Base-by-base conservation (phyloP, 2,329 filamentous ascomycete genomes). In the Coniosporium tulheliwenetii region DNA sequence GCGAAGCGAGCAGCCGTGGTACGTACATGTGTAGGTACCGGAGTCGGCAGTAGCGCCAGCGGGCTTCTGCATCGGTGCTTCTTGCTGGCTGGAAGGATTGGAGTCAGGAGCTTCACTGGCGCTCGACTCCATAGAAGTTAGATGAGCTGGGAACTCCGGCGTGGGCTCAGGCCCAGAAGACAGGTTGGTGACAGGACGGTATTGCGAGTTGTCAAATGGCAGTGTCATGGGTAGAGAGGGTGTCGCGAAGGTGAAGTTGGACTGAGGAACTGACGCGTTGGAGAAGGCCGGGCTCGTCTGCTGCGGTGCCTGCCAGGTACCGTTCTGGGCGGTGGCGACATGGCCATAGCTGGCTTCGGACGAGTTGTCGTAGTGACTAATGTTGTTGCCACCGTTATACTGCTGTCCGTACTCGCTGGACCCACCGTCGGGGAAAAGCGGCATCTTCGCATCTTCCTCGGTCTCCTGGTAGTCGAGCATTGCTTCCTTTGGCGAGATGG, bases 11-110 rank as follows among this genome's bases (percentile, higher is more conserved):
- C 91, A 96, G 9, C 86, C 85, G 53, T 93, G 86, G 52, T 94
- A 94, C 1, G 87, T 95, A 61, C 91, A 98, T 1, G 87, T 93
- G 63, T 95, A 98, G 0, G 87, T 94, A 10, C 89, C 89, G 14
- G 79, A 74, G 48, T 93, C 84, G 0, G 85, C 82, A 12, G 69
- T 67, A 2, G 79, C 77, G 34, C 77, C 70, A 1, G 65, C 58
- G 0, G 85, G 85, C 66, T 75, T 67, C 46, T 65, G 55, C 33
- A 60, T 51, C 26, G 45, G 37, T 9, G 40, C 44, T 30, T 50
- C 53, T 16, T 50, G 55, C 38, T 56, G 56, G 45, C 54, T 66
- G 29, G 59, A 56, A 39, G 62, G 59, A 39, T 53, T 68, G 46
- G 63, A 57, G 29, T 66, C 30, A 38, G 32, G 26, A 43, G 45